These are phyloP conservation scores for Pinus tabuliformis DNA, from an alignment of 75 land plant genomes.

Conservation along the genomic window DNA sequence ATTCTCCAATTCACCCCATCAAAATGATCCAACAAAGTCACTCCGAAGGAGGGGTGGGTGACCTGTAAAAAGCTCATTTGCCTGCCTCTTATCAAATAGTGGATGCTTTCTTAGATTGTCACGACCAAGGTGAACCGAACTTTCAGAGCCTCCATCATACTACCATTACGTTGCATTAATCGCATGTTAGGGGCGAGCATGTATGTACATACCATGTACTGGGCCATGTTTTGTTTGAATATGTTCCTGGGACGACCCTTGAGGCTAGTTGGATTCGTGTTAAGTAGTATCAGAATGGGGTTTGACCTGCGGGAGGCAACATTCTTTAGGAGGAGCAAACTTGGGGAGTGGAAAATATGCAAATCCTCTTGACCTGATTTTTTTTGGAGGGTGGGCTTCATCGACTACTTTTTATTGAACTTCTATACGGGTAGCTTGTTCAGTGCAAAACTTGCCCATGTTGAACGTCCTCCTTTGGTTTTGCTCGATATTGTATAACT, in stretches of 20 bases:
- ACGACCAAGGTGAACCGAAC: background rate
- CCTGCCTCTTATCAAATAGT: background rate
- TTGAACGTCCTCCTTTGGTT: too few relatives aligned
- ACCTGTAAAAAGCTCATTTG: too few relatives aligned
- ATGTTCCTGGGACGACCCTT: background rate
- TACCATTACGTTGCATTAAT: background rate
- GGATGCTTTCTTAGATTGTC: background rate
- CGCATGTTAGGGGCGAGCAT: background rate
- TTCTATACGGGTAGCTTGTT: background rate
- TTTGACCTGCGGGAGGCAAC: background rate
- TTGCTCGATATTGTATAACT: too few relatives aligned
- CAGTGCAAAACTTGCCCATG: background rate
- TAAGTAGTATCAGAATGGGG: background rate
- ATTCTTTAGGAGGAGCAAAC: background rate
- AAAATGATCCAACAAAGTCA: too few relatives aligned
- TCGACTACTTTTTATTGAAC: background rate
- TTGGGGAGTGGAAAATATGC: background rate
- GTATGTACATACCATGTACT: background rate
- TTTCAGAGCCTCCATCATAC: background rate
- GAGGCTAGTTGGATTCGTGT: background rate
- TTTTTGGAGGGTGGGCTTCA: background rate
- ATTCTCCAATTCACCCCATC: too few relatives aligned
- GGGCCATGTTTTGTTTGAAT: background rate
- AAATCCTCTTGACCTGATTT: background rate
- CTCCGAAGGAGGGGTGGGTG: too few relatives aligned